Conservation (phyloP, 2,329 filamentous ascomycete species). For the Mycocentrospora acerina region DNA sequence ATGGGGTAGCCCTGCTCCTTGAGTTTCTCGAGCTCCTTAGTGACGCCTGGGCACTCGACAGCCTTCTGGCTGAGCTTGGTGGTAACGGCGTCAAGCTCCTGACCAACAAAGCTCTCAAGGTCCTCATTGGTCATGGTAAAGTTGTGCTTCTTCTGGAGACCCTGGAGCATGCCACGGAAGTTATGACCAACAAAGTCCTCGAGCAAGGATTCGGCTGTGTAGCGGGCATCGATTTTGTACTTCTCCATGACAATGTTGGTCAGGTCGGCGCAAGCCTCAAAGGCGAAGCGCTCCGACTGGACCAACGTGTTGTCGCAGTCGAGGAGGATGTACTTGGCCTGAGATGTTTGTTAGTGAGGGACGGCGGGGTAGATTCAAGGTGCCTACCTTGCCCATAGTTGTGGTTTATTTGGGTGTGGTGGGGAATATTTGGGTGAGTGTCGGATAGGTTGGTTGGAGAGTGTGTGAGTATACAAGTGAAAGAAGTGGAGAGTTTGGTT, state of each 20-base stretch:
- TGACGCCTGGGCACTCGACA: constrained; percentile 68
- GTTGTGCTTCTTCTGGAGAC: constrained; percentile 72
- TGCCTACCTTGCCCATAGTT: constrained; percentile 36
- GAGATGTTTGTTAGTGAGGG: constrained; percentile 18
- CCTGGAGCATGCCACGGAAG: constrained; percentile 87
- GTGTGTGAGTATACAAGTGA: constrained; percentile 9
- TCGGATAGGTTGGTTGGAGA: constrained; percentile 9
- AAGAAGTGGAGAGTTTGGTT: constrained; percentile 19
- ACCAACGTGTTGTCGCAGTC: constrained; percentile 86
- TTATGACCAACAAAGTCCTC: constrained; percentile 89
- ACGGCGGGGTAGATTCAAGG: constrained; percentile 15
- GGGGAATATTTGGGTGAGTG: constrained; percentile 9
- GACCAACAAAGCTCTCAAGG: constrained; percentile 70
- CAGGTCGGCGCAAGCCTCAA: constrained; percentile 86
- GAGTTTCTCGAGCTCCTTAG: constrained; percentile 67
- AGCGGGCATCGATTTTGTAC: constrained; percentile 65
- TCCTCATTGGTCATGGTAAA: constrained; percentile 70
- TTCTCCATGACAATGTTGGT: constrained; percentile 80
- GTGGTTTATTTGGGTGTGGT: constrained; percentile 13
- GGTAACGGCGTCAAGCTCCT: constrained; percentile 82
- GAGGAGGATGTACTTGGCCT: constrained; percentile 55
- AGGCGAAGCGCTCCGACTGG: constrained; percentile 85
- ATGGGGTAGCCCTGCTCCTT: constrained; percentile 67
- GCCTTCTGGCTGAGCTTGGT: constrained; percentile 71
- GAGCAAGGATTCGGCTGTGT: constrained; percentile 78